Percentiles rank a stretch among this genome's conserved stretches.
phyloP scores from a whole-genome alignment of 495 filamentous ascomycete genomes.

The Penicillium herquei region DNA sequence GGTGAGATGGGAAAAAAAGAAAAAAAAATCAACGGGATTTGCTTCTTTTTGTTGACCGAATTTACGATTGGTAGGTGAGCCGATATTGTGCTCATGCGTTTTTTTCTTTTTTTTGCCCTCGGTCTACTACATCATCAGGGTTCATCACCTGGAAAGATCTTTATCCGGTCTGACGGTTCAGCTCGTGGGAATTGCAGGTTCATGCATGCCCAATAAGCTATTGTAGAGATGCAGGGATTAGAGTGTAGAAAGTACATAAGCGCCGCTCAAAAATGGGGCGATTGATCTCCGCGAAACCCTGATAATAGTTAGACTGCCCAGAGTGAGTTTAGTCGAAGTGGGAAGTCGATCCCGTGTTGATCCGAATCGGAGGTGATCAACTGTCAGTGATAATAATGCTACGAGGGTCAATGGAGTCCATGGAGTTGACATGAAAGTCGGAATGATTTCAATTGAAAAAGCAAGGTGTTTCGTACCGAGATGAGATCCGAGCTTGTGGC shows the following conservation, averaged over 20 bases:
- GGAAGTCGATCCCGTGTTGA: background rate
- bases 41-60: background rate
- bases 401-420: no score
- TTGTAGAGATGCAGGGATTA: background rate
- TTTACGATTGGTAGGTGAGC: background rate
- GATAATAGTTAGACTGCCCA: background rate
- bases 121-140: no score
- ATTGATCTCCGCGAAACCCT: background rate
- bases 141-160: background rate
- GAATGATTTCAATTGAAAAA: no score
- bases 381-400: no score
- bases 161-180: constrained; percentile 6
- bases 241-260: background rate
- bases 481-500: constrained; percentile 20
- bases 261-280: constrained; percentile 4
- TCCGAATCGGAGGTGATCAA: background rate
- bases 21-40: background rate
- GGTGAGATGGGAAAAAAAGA: background rate
- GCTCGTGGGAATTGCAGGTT: constrained; percentile 5
- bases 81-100: background rate
- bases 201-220: constrained; percentile 3
- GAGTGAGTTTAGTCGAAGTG: background rate
- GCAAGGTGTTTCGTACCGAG: background rate
- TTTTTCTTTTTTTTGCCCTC: background rate
- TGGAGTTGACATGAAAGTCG: no score